Evolutionary conservation across 495 filamentous ascomycete species (phyloP).

Genomic region (Pyrenula aspistea): DNA sequence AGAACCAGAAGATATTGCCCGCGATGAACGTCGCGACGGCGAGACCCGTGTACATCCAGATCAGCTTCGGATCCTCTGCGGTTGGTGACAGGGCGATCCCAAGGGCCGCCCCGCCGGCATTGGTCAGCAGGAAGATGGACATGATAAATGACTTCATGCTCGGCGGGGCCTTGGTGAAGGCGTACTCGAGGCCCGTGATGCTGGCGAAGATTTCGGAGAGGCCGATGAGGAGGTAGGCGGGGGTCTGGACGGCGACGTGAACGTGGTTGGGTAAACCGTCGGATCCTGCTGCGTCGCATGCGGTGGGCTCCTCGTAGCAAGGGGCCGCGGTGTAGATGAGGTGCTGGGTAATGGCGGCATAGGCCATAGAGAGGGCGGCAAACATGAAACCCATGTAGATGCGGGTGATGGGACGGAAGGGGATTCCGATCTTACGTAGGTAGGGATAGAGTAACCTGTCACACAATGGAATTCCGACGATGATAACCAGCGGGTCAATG

Average conservation of each 20-base stretch:
- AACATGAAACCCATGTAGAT: constrained; percentile 62
- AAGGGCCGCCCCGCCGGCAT: constrained; percentile 59
- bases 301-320: constrained; percentile 22
- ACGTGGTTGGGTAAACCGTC: constrained; percentile 34
- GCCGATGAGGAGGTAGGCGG: constrained; percentile 58
- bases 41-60: constrained; percentile 55
- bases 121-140: constrained; percentile 61
- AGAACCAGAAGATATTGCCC: constrained; percentile 31
- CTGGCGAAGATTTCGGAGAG: constrained; percentile 65
- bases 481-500: constrained; percentile 64
- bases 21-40: constrained; percentile 39
- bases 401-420: constrained; percentile 60
- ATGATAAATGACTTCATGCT: constrained; percentile 76
- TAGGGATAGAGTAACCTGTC: constrained; percentile 57
- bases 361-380: constrained; percentile 50
- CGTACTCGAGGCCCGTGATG: constrained; percentile 62
- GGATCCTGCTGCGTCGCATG: constrained; percentile 18
- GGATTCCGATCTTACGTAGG: constrained; percentile 50
- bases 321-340: constrained; percentile 53
- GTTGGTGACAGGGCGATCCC: constrained; percentile 59
- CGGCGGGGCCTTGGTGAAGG: constrained; percentile 72
- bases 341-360: constrained; percentile 59
- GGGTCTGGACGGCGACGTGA: constrained; percentile 58
- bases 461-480: constrained; percentile 58
- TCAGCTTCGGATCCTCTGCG: constrained; percentile 56